Conservation (phyloP, 2,329 filamentous ascomycete species). For the Drechmeria coniospora region DNA sequence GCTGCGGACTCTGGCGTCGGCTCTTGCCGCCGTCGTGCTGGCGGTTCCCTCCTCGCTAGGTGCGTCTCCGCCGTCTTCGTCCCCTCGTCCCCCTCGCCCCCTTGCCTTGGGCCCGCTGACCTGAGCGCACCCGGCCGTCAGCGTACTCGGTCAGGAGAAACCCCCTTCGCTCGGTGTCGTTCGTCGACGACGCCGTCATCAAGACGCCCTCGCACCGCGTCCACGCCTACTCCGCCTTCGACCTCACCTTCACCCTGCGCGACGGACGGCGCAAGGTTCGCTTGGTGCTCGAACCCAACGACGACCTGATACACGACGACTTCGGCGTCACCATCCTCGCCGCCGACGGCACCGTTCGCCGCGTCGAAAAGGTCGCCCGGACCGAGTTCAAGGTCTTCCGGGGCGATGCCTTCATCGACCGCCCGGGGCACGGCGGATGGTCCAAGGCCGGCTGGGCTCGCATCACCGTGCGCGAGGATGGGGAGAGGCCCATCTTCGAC, state of each 20-base stretch:
- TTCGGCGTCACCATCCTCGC: conserved; percentile 60
- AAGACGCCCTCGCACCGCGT: conserved; percentile 66
- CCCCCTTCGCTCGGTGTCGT: conserved; percentile 58
- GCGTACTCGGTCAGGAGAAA: conserved; percentile 61
- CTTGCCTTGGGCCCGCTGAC: background rate
- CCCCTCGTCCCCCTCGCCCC: background rate
- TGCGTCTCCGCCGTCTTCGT: conserved; percentile 4
- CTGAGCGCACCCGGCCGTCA: conserved; percentile 14
- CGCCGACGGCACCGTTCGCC: conserved; percentile 51
- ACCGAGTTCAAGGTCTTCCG: conserved; percentile 69
- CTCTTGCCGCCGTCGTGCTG: conserved; percentile 10
- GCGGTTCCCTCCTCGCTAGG: conserved; percentile 9
- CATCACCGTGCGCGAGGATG: conserved; percentile 64
- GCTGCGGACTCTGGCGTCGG: conserved; percentile 10
- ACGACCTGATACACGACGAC: conserved; percentile 69
- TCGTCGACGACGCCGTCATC: conserved; percentile 60
- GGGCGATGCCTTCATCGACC: conserved; percentile 58
- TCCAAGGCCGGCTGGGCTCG: conserved; percentile 75
- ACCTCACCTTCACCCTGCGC: conserved; percentile 66
- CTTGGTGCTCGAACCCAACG: conserved; percentile 73
- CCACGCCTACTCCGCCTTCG: conserved; percentile 68
- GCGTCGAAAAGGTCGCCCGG: conserved; percentile 55
- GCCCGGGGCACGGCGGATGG: conserved; percentile 48
- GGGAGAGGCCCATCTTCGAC: conserved; percentile 67
- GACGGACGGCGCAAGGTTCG: conserved; percentile 54